Evolutionary conservation across 2,329 filamentous ascomycete species (phyloP), one percentile per base, ranked within the genome.

Genomic region (Rutstroemia sp.): DNA sequence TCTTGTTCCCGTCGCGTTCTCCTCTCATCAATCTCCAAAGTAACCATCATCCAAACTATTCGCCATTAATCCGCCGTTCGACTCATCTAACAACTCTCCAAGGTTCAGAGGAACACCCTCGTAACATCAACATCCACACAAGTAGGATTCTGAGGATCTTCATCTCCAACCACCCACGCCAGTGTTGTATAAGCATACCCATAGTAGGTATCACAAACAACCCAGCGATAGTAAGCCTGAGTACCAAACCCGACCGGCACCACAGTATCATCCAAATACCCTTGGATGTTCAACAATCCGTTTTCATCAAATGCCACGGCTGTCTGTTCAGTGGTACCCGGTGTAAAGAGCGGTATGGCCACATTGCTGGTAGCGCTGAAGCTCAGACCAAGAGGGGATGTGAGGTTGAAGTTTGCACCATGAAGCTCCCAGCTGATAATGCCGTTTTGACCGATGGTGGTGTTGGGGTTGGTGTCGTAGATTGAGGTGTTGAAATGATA

Each of bases 181-280:
- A 78, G 56, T 16, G 72, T 74, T n/a, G 61, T 60, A 61, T 78
- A 78, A 23, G 55, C 53, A 59, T 78, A 78, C 16, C 66, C 71
- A 1, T 50, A 72, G 2, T 47, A 46, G 1, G 74, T 77, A 42
- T 68, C 61, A 62, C 76, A 79, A 4, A 72, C 66, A 59, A 72
- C 74, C 76, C 77, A 79, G 66, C 62, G 71, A 67, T 57, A 71
- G 61, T 58, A 61, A 54, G 25, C 59, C 59, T 6, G 53, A 45
- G 65, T 18, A 1, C 51, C 38, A 38, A 62, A 61, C 4, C 49
- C 57, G 1, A 69, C 62, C 16, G 74, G 74, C 12, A 59, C 62
- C 1, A 70, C 66, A 7, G 65, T 70, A 59, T 76, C 74, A 57
- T 76, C 70, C 8, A 71, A 48, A 56, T 70, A 75, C 1, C 66